These are phyloP conservation scores for Botrytis paeoniae DNA, from an alignment of 2,329 filamentous ascomycete genomes.

Conservation along the genomic window DNA sequence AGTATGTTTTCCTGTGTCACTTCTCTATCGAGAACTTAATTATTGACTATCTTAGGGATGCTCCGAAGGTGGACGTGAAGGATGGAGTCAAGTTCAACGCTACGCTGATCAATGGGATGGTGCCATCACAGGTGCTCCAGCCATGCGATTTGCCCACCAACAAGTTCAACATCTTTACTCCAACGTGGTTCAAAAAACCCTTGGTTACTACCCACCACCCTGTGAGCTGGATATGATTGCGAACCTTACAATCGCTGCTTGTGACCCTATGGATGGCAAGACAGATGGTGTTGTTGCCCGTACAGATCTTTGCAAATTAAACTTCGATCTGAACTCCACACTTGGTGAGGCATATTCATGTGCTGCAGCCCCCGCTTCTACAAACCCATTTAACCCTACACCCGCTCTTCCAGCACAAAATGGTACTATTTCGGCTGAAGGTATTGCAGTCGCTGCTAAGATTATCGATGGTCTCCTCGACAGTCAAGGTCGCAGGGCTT, in stretches of 20 bases:
- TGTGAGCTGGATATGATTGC: constrained; percentile 50
- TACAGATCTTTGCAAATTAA: constrained; percentile 46
- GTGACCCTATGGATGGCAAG: constrained; percentile 53
- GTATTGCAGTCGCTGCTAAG: constrained; percentile 37
- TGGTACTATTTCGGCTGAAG: constrained; percentile 33
- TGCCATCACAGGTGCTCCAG: constrained; percentile 46
- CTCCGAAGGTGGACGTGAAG: constrained; percentile 49
- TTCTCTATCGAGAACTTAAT: neutral
- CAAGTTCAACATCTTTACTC: constrained; percentile 44
- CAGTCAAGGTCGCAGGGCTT: constrained; percentile 38
- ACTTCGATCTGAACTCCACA: constrained; percentile 46
- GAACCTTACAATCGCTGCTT: constrained; percentile 52
- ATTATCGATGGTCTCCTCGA: constrained; percentile 40
- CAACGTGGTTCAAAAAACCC: constrained; percentile 41
- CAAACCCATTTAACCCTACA: neutral
- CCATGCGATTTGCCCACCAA: constrained; percentile 47
- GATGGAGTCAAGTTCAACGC: constrained; percentile 45
- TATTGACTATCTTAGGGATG: constrained; percentile 38
- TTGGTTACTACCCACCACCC: constrained; percentile 45
- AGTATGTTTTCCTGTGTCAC: constrained; percentile 29
- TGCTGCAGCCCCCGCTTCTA: constrained; percentile 31
- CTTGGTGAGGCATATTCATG: constrained; percentile 48
- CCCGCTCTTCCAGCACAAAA: constrained; percentile 26
- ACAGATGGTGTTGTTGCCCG: constrained; percentile 53
- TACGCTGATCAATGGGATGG: constrained; percentile 45